Conservation (phyloP, 129 eudicot genomes). For the Escallonia herrerae region DNA sequence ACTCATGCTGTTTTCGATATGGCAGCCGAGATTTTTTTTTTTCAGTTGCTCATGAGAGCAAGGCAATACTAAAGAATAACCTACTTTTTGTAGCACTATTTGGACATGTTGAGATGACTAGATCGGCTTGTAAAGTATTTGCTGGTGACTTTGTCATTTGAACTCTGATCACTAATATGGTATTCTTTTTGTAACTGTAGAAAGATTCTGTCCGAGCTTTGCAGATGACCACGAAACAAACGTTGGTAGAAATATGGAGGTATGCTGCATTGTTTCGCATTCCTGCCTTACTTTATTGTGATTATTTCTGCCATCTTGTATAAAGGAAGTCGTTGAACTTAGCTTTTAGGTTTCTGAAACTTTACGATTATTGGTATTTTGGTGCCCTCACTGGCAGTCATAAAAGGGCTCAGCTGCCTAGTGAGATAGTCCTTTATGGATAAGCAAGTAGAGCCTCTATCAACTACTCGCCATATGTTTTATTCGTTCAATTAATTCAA, state of each 20-base stretch:
- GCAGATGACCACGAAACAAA: constrained; percentile 70
- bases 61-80: too few species aligned
- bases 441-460: not conserved
- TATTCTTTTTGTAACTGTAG: constrained; percentile 29
- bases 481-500: too few species aligned
- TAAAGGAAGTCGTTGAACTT: not conserved
- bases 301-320: not conserved
- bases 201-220: constrained; percentile 56
- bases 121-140: not conserved
- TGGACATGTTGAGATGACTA: not conserved
- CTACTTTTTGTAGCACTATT: not conserved
- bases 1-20: too few species aligned
- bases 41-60: too few species aligned
- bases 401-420: not conserved
- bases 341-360: not conserved
- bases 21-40: too few species aligned
- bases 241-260: constrained; percentile 83
- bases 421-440: not conserved
- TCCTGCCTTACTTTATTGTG: not conserved
- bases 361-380: not conserved
- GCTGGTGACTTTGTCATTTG: too few species aligned
- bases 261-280: constrained; percentile 6
- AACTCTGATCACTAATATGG: not conserved
- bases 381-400: not conserved
- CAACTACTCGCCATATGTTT: too few species aligned